Base-by-base conservation (phyloP, 2,329 filamentous ascomycete species). In the Aspergillus sp. region DNA sequence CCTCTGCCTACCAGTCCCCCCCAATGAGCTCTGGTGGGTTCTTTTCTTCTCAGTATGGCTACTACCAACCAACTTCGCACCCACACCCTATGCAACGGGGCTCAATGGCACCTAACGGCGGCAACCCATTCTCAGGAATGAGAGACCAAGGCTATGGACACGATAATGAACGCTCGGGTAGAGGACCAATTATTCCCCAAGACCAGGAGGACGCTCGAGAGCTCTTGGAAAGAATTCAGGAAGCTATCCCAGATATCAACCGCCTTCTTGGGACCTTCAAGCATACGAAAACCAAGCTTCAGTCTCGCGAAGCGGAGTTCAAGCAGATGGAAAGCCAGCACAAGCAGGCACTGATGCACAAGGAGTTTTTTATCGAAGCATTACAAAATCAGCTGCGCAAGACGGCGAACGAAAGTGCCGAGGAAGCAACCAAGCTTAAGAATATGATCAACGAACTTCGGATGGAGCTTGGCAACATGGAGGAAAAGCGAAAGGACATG, bases 281-380 rank as follows among this genome's bases (percentile, higher is more conserved):
- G 59, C 78, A 79, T 55, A 80, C 79, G 3, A 78, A 82, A 55
- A 77, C 71, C 51, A 80, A 82, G 64, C 72, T 83, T 11, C 76
- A 74, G 26, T 73, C 76, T 32, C 75, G 80, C 15, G 81, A 83
- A 58, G 76, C 79, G 30, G 72, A 81, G 49, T 76, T 81, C 58
- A 80, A 78, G 53, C 76, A 81, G 57, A 72, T 79, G 18, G 74
- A 79, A 57, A 71, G 70, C 42, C 79, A 82, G 57, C 79, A 83
- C 59, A 76, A 81, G 48, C 79, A 83, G 58, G 77, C 76, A 30
- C 66, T 83, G 36, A 78, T 79, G 68, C 75, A 76, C 52, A 83
- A 83, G 64, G 81, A 84, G 48, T 78, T 74, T 51, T 80, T 84
- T 61, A 81, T 85, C 54, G 76, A 80, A 59, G 74, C 77, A 13